A percentile compares a stretch with the other conserved stretches of the same genome.
Conservation (phyloP, 176 grass and related monocot species). For the Otatea glauca region DNA sequence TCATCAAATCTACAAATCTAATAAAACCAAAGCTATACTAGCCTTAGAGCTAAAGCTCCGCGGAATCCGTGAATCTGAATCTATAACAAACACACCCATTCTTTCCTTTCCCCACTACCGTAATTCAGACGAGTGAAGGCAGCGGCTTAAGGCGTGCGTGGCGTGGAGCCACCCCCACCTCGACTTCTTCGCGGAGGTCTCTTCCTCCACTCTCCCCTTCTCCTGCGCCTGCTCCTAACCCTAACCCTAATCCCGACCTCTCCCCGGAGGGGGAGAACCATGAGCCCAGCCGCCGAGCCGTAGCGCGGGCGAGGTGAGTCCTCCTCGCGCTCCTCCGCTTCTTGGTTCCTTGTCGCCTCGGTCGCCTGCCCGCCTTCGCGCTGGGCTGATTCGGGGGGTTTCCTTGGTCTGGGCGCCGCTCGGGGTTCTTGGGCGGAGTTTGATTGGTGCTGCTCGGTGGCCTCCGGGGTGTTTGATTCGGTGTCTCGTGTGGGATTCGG, state of each 20-base stretch:
- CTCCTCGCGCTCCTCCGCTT: not conserved
- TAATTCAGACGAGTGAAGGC: no score
- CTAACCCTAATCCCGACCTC: constrained; percentile 37
- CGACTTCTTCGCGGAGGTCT: not conserved
- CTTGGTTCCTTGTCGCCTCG: no score
- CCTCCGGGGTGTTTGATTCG: not conserved
- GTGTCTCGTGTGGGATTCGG: not conserved
- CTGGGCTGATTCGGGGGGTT: not conserved
- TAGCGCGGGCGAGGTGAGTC: not conserved
- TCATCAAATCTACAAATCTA: no score
- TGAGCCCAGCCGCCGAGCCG: not conserved
- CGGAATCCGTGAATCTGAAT: no score
- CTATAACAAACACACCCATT: no score
- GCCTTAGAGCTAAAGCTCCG: no score
- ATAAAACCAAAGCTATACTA: no score
- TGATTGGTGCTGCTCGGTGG: not conserved
- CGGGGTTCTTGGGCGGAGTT: not conserved
- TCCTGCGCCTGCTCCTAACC: constrained; percentile 1
- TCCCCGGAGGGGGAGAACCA: not conserved
- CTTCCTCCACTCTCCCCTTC: not conserved
- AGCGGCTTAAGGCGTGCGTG: no score
- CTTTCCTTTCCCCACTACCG: no score
- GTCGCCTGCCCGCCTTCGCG: no score
- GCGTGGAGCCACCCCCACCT: no score
- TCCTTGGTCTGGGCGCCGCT: not conserved